phyloP scores from a whole-genome alignment of 768 basidiomycete species.

The Russula lepida region DNA sequence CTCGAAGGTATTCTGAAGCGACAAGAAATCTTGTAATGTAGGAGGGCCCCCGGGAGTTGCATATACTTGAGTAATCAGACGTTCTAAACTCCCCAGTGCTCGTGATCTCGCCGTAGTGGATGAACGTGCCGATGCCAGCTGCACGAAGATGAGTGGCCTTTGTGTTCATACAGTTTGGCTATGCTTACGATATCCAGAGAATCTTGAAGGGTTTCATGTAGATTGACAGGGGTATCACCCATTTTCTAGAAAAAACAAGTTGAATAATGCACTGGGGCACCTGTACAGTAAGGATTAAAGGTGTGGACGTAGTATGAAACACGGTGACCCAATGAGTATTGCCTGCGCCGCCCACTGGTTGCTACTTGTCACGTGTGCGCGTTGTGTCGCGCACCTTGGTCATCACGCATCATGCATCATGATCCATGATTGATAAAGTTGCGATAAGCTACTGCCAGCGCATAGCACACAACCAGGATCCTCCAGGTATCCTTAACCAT shows the following conservation, averaged over 20 bases:
- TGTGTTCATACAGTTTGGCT: not conserved
- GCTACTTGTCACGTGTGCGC: conserved; percentile 12
- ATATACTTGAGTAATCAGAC: conserved; percentile 38
- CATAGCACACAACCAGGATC: not conserved
- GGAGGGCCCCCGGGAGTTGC: conserved; percentile 39
- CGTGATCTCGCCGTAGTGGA: conserved; percentile 42
- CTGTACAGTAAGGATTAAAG: not conserved
- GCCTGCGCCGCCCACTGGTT: not conserved
- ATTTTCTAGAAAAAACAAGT: not conserved
- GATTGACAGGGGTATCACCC: conserved; percentile 6
- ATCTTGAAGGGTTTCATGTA: conserved; percentile 46
- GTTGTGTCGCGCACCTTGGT: not conserved
- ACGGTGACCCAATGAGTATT: no score
- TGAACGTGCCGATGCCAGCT: conserved; percentile 60
- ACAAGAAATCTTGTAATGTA: conserved; percentile 38
- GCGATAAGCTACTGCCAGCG: not conserved
- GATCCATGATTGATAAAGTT: no score
- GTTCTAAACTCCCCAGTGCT: conserved; percentile 44
- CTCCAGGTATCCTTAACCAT: conserved; percentile 29
- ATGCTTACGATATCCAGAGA: conserved; percentile 60
- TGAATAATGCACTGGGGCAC: not conserved
- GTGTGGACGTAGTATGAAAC: not conserved
- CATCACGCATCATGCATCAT: not conserved
- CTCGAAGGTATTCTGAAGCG: conserved; percentile 71
- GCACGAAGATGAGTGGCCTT: not conserved